Conservation (phyloP, 495 filamentous ascomycete genomes). For the Geopyxis carbonaria region DNA sequence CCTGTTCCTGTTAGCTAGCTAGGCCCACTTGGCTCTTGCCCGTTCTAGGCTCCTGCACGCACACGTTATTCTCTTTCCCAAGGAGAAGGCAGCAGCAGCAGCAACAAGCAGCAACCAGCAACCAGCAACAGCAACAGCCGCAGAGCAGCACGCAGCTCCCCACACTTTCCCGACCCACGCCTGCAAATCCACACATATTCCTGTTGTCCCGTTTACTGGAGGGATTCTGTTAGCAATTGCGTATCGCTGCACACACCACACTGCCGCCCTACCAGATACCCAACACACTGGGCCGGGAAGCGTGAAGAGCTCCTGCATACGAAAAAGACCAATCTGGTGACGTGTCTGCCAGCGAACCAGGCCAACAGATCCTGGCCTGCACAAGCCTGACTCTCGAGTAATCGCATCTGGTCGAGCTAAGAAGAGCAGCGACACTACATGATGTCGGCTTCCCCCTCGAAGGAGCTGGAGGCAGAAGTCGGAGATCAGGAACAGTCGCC, state of each 20-base stretch:
- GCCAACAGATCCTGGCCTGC: slow-evolving; percentile 1
- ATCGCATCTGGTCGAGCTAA: neutral
- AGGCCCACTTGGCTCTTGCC: too few relatives aligned
- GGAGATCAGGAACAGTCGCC: slow-evolving; percentile 81
- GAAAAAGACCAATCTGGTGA: slow-evolving; percentile 4
- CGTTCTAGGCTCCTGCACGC: slow-evolving; percentile 6
- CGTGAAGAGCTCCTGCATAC: slow-evolving; percentile 1
- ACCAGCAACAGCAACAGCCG: too few relatives aligned
- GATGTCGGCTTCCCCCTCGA: slow-evolving; percentile 93
- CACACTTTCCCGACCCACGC: neutral
- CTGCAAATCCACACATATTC: neutral
- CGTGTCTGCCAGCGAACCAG: slow-evolving; percentile 6
- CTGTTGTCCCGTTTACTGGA: neutral
- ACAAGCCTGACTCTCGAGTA: neutral
- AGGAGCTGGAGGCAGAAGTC: slow-evolving; percentile 75
- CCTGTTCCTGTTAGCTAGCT: neutral
- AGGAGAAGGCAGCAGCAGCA: neutral
- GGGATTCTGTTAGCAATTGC: neutral
- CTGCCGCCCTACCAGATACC: too few relatives aligned
- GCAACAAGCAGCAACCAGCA: neutral
- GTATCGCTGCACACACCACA: too few relatives aligned
- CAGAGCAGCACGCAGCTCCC: too few relatives aligned
- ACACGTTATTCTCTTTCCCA: slow-evolving; percentile 8
- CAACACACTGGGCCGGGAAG: slow-evolving; percentile 1
- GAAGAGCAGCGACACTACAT: slow-evolving; percentile 36